Base-by-base conservation (phyloP, 2,329 filamentous ascomycete genomes). In the Aspergillus sp. region DNA sequence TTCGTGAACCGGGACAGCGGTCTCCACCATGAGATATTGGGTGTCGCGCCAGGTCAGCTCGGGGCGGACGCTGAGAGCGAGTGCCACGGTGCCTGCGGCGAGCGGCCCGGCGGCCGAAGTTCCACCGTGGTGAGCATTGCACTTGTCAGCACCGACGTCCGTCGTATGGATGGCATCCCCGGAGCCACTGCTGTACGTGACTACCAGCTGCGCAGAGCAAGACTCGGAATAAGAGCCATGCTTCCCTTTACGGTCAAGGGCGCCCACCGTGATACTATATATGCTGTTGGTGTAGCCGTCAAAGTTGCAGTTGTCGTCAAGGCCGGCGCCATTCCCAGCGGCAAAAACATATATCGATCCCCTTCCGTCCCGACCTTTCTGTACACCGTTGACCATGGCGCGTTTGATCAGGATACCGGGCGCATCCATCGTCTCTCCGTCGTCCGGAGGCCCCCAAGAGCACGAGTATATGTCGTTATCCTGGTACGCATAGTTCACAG, bases 261-360 rank as follows among this genome's bases (percentile, higher is more conserved):
- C 89, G 24, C 91, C 91, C 12, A 98, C 86, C 0, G 88, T 94
- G 48, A 98, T 91, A 57, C 86, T 95, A 70, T 96, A 98, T 49
- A 98, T 98, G 55, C 88, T 95, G 67, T 98, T 98, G 38, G 91
- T 98, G 63, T 98, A 98, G 24, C 91, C 91, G 55, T 98, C 91
- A 57, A 98, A 98, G 58, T 98, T 98, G 72, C 91, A 98, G 62
- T 98, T 96, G 58, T 98, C 91, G 29, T 84, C 88, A 43, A 69
- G 76, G 3, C 71, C 68, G 7, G 89, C 93, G 36, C 91, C 91
- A 53, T 98, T 98, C 37, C 91, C 91, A 44, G 89, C 88, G 26
- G 91, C 91, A 60, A 98, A 98, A 34, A 98, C 91, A 52, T 86
- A 98, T 44, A 98, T 83, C 16, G 86, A 93, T 6, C 91, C 91